A percentile compares a stretch with the other conserved stretches of the same genome.
Conservation (phyloP, 306 rosid genomes). For the Cucurbita maxima region DNA sequence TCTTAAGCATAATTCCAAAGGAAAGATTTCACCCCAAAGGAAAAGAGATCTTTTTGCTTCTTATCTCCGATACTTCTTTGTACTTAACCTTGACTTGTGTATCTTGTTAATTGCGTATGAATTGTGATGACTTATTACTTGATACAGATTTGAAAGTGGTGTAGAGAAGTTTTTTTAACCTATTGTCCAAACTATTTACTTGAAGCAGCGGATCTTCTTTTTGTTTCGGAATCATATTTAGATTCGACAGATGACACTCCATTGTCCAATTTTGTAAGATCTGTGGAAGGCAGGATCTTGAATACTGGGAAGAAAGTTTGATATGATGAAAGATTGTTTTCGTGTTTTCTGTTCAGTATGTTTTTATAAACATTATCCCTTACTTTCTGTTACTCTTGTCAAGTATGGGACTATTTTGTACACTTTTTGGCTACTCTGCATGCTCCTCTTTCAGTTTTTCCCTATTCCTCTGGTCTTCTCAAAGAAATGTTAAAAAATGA, state of each 20-base stretch:
- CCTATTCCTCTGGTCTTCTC: not conserved
- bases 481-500: not conserved
- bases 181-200: not conserved
- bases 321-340: not conserved
- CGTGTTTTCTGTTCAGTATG: not conserved
- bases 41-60: not conserved
- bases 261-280: conserved; percentile 4
- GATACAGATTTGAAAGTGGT: not conserved
- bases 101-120: not conserved
- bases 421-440: not conserved
- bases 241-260: conserved; percentile 3
- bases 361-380: not conserved
- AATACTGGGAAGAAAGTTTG: not conserved
- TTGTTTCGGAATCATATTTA: not conserved
- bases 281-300: not conserved
- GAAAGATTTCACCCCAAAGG: not conserved
- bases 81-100: not conserved
- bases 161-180: not conserved
- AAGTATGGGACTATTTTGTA: not conserved
- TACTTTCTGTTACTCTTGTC: no score
- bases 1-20: not conserved
- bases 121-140: not conserved
- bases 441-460: not conserved
- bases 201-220: not conserved
- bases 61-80: not conserved